Evolutionary conservation across 1,284 basidiomycete genomes (phyloP), one percentile per base, ranked within the genome.

Genomic region (Polyporus tsugae): DNA sequence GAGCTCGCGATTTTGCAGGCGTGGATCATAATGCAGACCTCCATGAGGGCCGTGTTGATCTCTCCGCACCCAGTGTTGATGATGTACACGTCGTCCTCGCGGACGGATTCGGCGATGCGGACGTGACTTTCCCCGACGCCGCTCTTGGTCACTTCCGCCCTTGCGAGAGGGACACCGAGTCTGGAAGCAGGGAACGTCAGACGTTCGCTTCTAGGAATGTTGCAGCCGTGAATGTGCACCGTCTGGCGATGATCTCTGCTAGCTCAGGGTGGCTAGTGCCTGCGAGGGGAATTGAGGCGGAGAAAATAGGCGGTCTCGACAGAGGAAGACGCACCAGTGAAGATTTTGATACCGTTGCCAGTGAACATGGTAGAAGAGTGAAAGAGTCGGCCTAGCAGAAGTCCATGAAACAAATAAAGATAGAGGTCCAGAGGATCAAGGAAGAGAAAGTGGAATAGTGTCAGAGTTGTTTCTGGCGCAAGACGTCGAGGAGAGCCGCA

Each of bases 11-110:
- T 97, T 84, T 98, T 98, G 90, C 98, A 99, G 17, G 98, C 97
- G 80, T 99, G 97, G 77, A 99, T 98, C 97, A 99, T 99, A 80
- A 99, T 99, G 80, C 97, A 97, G 61, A 98, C 88, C 82, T 99
- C 96, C 92, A 97, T 96, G 70, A 98, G 87, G 62, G 95, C 87
- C 19, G 95, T 96, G 82, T 96, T 96, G 77, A 96, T 89, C 66
- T 90, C 87, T 65, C 93, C 93, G 78, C 92, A 94, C 13, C 94
- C 94, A 39, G 96, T 97, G 84, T 97, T 98, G 87, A 99, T 92
- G 81, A 99, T 99, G 86, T 99, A 99, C 66, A 99, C 98, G 81
- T 99, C 98, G 82, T 96, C 95, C 82, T 99, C 97, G 68, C 97
- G 94, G 41, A 99, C 98, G 66, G 95, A 96, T 83, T 99, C 98